These are phyloP conservation scores for Venturia pyrina DNA, from an alignment of 2,329 filamentous ascomycete species.

Conservation along the genomic window DNA sequence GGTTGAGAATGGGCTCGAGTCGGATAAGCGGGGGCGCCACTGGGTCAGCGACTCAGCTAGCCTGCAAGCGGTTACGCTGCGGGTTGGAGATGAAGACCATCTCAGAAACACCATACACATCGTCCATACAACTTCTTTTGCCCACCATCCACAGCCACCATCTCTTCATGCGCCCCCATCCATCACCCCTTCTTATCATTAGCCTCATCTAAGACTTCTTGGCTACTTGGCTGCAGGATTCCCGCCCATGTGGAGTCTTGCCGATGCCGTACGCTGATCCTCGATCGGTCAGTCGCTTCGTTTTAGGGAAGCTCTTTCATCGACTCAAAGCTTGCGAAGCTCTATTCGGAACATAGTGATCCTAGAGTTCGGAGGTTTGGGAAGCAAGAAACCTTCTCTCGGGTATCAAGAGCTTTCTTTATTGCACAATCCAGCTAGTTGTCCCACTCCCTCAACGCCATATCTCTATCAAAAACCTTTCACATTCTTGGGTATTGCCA, in stretches of 20 bases:
- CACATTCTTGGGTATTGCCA: neutral
- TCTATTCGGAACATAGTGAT: neutral
- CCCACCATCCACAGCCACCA: neutral
- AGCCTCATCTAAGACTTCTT: neutral
- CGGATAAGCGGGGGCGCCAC: neutral
- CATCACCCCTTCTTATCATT: neutral
- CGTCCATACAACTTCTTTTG: neutral
- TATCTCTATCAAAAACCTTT: neutral
- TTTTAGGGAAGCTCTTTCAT: neutral
- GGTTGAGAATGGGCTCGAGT: neutral
- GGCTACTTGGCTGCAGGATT: neutral
- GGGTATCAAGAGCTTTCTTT: neutral
- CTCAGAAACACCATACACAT: neutral
- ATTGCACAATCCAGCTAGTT: neutral
- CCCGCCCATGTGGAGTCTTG: neutral
- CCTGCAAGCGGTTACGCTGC: neutral
- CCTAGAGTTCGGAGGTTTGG: neutral
- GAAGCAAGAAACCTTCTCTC: neutral
- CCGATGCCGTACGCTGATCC: neutral
- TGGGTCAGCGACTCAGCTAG: neutral
- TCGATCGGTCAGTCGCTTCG: neutral
- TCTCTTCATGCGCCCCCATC: neutral
- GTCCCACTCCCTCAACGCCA: neutral
- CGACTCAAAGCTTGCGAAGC: neutral
- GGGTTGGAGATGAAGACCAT: neutral